These are phyloP conservation scores for Westerdykella aurantiaca DNA, from an alignment of 2,329 filamentous ascomycete species.

Conservation along the genomic window DNA sequence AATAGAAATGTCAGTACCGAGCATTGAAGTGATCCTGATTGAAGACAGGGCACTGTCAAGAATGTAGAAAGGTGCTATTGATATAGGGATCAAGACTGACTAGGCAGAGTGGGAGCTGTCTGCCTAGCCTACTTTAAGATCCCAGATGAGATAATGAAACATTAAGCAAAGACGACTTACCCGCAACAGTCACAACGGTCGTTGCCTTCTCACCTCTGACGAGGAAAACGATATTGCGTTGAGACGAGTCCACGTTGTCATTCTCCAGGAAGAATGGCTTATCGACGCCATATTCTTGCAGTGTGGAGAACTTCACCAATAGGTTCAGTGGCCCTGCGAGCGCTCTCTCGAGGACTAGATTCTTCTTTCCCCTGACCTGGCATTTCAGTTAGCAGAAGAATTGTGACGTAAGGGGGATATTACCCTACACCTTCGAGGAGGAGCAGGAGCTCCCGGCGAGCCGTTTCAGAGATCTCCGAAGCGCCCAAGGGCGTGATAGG, in stretches of 20 bases:
- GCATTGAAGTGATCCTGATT: constrained; percentile 21
- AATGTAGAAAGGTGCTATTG: constrained; percentile 17
- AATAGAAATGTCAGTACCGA: constrained; percentile 46
- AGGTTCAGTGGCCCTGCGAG: constrained; percentile 84
- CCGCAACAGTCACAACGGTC: constrained; percentile 79
- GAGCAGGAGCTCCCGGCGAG: constrained; percentile 80
- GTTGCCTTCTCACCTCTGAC: constrained; percentile 82
- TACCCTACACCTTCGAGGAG: constrained; percentile 90
- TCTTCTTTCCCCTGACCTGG: constrained; percentile 98
- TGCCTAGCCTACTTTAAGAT: constrained; percentile 56
- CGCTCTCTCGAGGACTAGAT: constrained; percentile 85
- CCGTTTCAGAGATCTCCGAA: constrained; percentile 71
- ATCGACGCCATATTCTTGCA: constrained; percentile 96
- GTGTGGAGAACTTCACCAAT: constrained; percentile 88
- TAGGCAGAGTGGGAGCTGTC: constrained; percentile 50
- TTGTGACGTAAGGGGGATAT: constrained; percentile 24
- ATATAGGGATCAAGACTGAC: constrained; percentile 54
- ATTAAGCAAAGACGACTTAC: constrained; percentile 47
- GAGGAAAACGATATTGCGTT: constrained; percentile 92
- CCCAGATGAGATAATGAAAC: constrained; percentile 34
- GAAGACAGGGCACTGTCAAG: constrained; percentile 21
- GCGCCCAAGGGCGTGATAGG: constrained; percentile 66
- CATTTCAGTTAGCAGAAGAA: constrained; percentile 28
- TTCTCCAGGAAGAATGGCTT: constrained; percentile 97
- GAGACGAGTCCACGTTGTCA: constrained; percentile 86